phyloP scores from a whole-genome alignment of 2,329 filamentous ascomycete genomes.

The Penicillium decumbens region DNA sequence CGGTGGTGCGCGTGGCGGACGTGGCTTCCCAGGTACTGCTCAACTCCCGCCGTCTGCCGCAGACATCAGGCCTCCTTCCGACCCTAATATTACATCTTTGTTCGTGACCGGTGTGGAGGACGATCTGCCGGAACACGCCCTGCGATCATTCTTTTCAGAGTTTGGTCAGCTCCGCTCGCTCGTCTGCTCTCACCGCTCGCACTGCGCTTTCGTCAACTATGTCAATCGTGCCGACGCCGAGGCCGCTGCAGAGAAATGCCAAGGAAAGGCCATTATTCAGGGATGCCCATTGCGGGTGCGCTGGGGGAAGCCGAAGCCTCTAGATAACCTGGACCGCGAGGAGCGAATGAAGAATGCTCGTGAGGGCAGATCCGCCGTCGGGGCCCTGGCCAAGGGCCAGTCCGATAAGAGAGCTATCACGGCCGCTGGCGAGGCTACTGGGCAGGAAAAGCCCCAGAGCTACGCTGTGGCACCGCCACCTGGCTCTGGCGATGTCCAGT shows the following conservation, averaged over 20 bases:
- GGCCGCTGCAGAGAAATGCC: conserved; percentile 73
- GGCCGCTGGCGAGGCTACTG: conserved; percentile 41
- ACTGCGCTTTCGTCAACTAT: conserved; percentile 96
- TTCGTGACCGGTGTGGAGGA: conserved; percentile 96
- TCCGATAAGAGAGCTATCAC: conserved; percentile 32
- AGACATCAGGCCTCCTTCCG: conserved; percentile 79
- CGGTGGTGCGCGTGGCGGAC: conserved; percentile 47
- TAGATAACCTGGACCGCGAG: conserved; percentile 87
- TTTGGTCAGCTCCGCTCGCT: conserved; percentile 89
- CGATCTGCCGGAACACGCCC: conserved; percentile 85
- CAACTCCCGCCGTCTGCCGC: conserved; percentile 74
- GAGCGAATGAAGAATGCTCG: conserved; percentile 74
- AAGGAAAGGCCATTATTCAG: conserved; percentile 82
- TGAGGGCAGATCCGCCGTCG: conserved; percentile 64
- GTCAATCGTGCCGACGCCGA: conserved; percentile 79
- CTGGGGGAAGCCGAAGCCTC: conserved; percentile 87
- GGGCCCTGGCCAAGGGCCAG: conserved; percentile 40
- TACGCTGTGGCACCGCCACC: conserved; percentile 69
- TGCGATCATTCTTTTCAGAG: conserved; percentile 82
- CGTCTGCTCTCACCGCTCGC: conserved; percentile 93
- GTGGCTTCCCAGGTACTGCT: conserved; percentile 64
- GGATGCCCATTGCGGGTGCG: conserved; percentile 85
- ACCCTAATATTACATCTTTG: conserved; percentile 82
- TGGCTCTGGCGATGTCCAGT: conserved; percentile 70
- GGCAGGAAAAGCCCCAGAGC: conserved; percentile 35